Evolutionary conservation across 1,284 basidiomycete genomes (phyloP), one percentile per base, ranked within the genome.

Genomic region (Leccinum brunneo-olivaceum): DNA sequence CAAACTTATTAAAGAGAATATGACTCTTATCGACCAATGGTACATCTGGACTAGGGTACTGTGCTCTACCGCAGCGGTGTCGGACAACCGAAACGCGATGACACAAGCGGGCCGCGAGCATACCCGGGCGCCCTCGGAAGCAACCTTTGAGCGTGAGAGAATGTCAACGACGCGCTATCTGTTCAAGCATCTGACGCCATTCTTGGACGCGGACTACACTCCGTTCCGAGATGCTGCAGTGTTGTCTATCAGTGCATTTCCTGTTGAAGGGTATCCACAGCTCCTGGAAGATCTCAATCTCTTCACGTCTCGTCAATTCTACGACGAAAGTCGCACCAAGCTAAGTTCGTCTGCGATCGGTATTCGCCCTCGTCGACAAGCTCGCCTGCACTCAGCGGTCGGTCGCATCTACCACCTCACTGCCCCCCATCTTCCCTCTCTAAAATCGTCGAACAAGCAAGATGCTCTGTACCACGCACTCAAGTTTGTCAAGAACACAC

Each of bases 331-430:
- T 23, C 67, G 79, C 44, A 65, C 71, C 12, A 89, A 82, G 64
- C 61, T 67, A 83, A 47, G 77, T 79, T 44, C 70, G 72, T 6
- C 71, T 84, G 34, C 73, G 74, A 61, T 63, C 6, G 60, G 69
- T 14, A 76, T 79, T 23, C 76, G 84, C 5, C 77, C 73, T 40
- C 77, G 85, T 34, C 73, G 84, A 36, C 86, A 91, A 53, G 87
- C 88, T 50, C 79, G 88, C 12, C 73, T 95, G 32, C 88, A 90
- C 64, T 90, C 89, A 1, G 86, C 90, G 11, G 81, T 95, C n/a
- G 89, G 88, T 6, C 83, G 90, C 35, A 92, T 95, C 24, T 92
- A 94, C 59, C 83, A 82, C 56, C 74, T 94, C 23, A 92, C 92
- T 1, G 82, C 92, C 2, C 82, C 83, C 40, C 74, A 84, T 33